Evolutionary conservation across 2,329 filamentous ascomycete species (phyloP).

Genomic region (Davidsoniella virescens): DNA sequence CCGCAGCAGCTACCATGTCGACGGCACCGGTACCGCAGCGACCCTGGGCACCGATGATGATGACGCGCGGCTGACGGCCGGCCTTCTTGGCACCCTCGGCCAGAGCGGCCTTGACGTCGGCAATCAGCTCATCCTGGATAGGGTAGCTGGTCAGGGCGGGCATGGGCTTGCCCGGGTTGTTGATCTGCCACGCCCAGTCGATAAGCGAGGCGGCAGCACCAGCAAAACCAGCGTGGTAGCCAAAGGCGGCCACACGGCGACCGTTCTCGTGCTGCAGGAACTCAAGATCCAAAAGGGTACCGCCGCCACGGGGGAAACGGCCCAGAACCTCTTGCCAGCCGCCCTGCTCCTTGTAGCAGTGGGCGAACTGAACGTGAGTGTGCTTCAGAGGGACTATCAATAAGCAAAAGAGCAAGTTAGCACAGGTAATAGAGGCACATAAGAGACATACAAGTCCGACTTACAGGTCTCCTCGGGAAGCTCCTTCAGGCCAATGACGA

Average conservation of each 20-base stretch:
- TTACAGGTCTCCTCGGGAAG: constrained; percentile 52
- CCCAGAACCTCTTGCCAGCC: constrained; percentile 69
- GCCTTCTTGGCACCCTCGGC: constrained; percentile 45
- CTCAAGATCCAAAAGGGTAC: constrained; percentile 70
- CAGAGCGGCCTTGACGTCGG: constrained; percentile 56
- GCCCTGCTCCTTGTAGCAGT: constrained; percentile 61
- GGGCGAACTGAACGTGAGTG: constrained; percentile 54
- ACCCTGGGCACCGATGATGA: constrained; percentile 74
- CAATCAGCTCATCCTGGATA: constrained; percentile 51
- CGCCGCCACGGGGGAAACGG: constrained; percentile 60
- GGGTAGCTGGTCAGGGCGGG: constrained; percentile 52
- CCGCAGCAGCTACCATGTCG: constrained; percentile 59
- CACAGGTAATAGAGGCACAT: neutral
- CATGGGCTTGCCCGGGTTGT: constrained; percentile 50
- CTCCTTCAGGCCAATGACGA: constrained; percentile 66
- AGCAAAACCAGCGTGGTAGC: constrained; percentile 62
- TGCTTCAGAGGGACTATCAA: constrained; percentile 48
- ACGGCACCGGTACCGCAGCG: constrained; percentile 76
- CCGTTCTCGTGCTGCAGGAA: constrained; percentile 60
- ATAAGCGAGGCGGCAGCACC: constrained; percentile 58
- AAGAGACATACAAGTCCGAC: constrained; percentile 14
- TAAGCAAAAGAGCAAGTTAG: neutral
- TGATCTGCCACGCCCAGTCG: constrained; percentile 71
- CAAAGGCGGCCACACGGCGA: constrained; percentile 55
- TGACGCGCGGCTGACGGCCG: constrained; percentile 52